phyloP scores from a whole-genome alignment of 371 early-diverging fungal genomes.

The Lichtheimia hyalospora region DNA sequence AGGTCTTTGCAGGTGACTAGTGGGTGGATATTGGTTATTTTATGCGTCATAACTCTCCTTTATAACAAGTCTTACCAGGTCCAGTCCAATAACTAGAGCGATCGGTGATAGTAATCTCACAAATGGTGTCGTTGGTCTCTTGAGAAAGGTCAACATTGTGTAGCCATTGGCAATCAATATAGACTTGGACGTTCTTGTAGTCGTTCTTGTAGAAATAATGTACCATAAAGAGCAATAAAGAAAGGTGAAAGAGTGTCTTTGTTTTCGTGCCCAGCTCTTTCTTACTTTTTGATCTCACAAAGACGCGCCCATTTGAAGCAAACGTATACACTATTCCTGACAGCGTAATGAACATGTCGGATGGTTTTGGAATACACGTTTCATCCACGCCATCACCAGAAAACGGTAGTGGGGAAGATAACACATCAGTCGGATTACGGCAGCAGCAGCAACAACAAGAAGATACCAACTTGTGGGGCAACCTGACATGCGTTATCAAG shows the following conservation, averaged over 20 bases:
- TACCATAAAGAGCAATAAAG: background rate
- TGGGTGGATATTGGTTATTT: background rate
- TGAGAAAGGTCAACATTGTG: constrained; percentile 8
- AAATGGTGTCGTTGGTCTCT: constrained; percentile 2
- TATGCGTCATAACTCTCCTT: background rate
- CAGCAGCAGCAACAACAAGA: too few species aligned
- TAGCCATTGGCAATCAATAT: constrained; percentile 14
- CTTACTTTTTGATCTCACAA: too few species aligned
- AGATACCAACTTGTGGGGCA: background rate
- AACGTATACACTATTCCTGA: too few species aligned
- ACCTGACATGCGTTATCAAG: background rate
- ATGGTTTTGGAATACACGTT: too few species aligned
- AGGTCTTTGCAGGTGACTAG: constrained; percentile 11
- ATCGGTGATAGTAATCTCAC: constrained; percentile 8
- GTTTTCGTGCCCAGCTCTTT: too few species aligned
- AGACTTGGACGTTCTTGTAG: background rate
- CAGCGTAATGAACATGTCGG: too few species aligned
- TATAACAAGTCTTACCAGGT: background rate
- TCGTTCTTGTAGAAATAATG: constrained; percentile 14
- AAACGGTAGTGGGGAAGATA: too few species aligned
- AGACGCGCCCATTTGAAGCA: too few species aligned
- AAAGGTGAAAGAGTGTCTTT: too few species aligned
- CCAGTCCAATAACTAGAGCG: constrained; percentile 9
- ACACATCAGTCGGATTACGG: too few species aligned
- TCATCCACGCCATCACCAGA: too few species aligned